Base-by-base conservation (phyloP, 805 yeast species). In the Tetrapisispora nanseiensis region DNA sequence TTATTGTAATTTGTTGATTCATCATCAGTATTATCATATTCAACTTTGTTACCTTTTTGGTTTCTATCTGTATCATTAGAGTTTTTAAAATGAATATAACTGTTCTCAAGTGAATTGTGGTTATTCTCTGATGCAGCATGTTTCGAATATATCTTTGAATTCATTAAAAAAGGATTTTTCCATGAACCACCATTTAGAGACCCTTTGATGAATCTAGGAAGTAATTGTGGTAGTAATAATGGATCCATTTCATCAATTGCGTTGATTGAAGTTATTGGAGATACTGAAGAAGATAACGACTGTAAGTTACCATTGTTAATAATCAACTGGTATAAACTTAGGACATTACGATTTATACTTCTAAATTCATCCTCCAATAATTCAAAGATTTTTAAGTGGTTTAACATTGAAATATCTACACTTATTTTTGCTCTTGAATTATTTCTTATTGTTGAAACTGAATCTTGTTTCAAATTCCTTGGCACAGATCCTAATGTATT, bases 141-240 rank as follows among this genome's bases (percentile, higher is more conserved):
- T 15, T 22, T 13, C 6, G 37, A 29, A 34, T 34, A 34, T 15
- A 34, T 34, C 24, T 34, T 34, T 27, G 32, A 18, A 19, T 28
- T 26, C 39, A 36, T 27, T 8, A 27, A 49, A 80, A 80, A 34
- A 18, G 84, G 85, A 51, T 81, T 82, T 40, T 75, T 72, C 81
- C 87, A 82, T 46, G 80, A 79, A 15, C 89, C 90, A 15, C 87
- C 90, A 50, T 78, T 78, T 57, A 78, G 82, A 41, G 74, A 76
- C 24, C 78, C 77, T 33, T 72, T 68, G 16, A 83, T 61, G 51
- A 82, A 80, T 46, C 92, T 68, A 6, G 92, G 87, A 48, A 78
- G 74, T 2, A 80, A 64, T 54, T 81, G 82, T 0, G 90, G 92
- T 32, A 80, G 42, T 27, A 27, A 16, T 28, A 34, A 34, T 33